These are phyloP conservation scores for Beauveria varroae DNA, from an alignment of 2,329 filamentous ascomycete genomes.

Conservation along the genomic window DNA sequence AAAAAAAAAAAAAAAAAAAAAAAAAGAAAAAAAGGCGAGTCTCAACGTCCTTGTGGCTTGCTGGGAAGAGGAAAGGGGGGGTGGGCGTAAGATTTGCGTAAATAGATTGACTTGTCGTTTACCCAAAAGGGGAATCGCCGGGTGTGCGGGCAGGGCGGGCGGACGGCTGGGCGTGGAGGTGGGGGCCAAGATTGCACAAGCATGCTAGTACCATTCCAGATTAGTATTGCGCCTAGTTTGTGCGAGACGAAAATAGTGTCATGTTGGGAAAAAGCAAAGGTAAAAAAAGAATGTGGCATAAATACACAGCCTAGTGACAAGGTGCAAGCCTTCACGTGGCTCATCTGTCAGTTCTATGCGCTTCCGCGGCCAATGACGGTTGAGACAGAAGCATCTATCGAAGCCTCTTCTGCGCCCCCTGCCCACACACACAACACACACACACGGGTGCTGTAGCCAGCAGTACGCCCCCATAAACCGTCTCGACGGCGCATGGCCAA, in stretches of 20 bases:
- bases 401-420: neutral
- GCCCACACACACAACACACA: neutral
- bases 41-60: neutral
- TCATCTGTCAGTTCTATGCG: neutral
- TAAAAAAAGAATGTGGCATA: neutral
- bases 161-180: neutral
- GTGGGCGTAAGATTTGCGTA: neutral
- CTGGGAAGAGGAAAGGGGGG: neutral
- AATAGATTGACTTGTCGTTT: neutral
- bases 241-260: neutral
- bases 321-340: neutral
- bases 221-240: too few species aligned
- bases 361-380: slow-evolving; percentile 3
- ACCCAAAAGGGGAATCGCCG: neutral
- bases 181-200: neutral
- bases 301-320: neutral
- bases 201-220: too few species aligned
- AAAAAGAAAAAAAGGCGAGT: too few species aligned
- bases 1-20: too few species aligned
- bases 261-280: neutral
- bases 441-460: neutral
- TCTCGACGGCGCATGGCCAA: neutral
- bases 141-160: neutral
- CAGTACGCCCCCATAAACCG: neutral
- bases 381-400: neutral